Evolutionary conservation across 2,329 filamentous ascomycete species (phyloP), one percentile per base, ranked within the genome.

Genomic region (Phyllosticta paracitricarpa): DNA sequence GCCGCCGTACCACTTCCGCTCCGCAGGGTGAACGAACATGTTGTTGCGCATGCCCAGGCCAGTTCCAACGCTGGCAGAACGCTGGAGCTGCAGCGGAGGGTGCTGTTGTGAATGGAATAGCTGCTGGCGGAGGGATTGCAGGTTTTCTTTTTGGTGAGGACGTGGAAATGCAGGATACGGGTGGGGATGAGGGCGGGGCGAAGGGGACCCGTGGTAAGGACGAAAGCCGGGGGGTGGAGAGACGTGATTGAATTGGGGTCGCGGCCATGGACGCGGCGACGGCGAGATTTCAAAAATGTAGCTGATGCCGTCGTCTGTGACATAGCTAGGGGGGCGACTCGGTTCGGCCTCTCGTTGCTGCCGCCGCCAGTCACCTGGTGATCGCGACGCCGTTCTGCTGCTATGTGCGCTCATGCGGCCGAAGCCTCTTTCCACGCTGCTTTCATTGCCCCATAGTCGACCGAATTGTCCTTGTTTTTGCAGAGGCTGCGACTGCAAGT

Each of bases 301-400:
- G 28, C 81, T 81, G 4, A 91, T 81, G 0, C 89, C 89, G 66
- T 91, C 86, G 9, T 93, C 88, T 0, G 87, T 89, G 3, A 81
- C 78, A 70, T 94, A 94, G 4, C 86, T 90, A 2, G 89, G 89
- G 4, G 89, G 89, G 1, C 89, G 80, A n/a, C 14, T 48, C 7
- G 40, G 40, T 0, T 69, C 25, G 19, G 22, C 53, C 28, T 56
- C 24, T n/a, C n/a, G 52, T 12, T 24, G 9, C 7, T 22, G 52
- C n/a, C 40, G 17, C 4, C n/a, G 40, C 40, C 14, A n/a, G 40
- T 48, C n/a, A 6, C 28, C 9, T 2, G 28, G 28, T 8, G 28
- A 30, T 48, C 14, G 40, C 40, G 17, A 48, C 12, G 12, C 40
- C n/a, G 3, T n/a, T n/a, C 40, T 48, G 40, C 40, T 48, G 40